phyloP scores from a whole-genome alignment of 257 asterid species.

The Mentha longifolia region DNA sequence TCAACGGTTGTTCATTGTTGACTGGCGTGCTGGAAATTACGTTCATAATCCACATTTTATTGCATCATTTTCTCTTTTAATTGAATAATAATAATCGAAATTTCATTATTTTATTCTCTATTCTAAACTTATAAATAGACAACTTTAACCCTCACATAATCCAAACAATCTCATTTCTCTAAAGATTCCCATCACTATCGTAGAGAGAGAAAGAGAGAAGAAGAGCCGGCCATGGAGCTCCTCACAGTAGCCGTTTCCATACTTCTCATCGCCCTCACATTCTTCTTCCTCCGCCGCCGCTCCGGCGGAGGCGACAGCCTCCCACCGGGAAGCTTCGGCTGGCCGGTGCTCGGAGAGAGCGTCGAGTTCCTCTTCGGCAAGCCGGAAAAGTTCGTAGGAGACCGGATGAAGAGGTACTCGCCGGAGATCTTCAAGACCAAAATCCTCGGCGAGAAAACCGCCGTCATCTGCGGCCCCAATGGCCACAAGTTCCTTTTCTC shows the following conservation, averaged over 20 bases:
- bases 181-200: not conserved
- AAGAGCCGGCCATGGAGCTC: constrained; percentile 39
- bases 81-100: not conserved
- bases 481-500: constrained; percentile 77
- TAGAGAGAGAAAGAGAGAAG: not conserved
- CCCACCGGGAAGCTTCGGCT: constrained; percentile 82
- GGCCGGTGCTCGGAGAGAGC: constrained; percentile 69
- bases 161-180: not conserved
- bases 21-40: not conserved
- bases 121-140: not conserved
- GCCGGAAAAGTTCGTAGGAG: constrained; percentile 66
- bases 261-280: constrained; percentile 31
- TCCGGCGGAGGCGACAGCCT: constrained; percentile 29
- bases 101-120: no score
- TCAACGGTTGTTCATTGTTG: no score
- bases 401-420: constrained; percentile 62
- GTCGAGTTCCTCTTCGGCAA: constrained; percentile 54
- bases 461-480: constrained; percentile 68
- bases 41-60: not conserved
- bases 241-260: constrained; percentile 30
- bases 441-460: constrained; percentile 76
- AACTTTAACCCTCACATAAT: not conserved
- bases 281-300: constrained; percentile 27
- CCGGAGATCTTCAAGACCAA: constrained; percentile 63
- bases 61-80: not conserved